phyloP scores from a whole-genome alignment of 495 filamentous ascomycete species.

The Lasiosphaeria ovina region DNA sequence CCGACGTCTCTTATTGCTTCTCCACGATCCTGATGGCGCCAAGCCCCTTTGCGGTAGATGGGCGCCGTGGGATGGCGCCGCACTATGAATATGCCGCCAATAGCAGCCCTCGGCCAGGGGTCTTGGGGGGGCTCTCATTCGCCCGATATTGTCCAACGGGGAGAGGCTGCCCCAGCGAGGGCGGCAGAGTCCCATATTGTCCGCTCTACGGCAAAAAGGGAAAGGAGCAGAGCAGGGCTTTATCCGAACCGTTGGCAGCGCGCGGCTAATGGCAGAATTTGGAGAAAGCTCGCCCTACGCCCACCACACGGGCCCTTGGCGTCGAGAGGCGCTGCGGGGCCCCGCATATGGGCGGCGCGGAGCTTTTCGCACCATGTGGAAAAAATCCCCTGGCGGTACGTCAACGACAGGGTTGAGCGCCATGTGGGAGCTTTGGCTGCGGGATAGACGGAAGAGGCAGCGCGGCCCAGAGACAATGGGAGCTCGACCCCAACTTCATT shows the following conservation, averaged over 20 bases:
- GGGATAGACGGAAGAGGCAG: no score
- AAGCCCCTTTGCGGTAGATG: slow-evolving; percentile 7
- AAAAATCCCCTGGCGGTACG: not conserved
- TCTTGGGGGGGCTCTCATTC: not conserved
- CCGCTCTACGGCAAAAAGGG: slow-evolving; percentile 5
- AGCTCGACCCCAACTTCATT: no score
- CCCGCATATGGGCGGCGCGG: slow-evolving; percentile 2
- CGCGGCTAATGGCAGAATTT: slow-evolving; percentile 4
- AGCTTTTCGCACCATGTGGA: not conserved
- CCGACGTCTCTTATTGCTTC: slow-evolving; percentile 10
- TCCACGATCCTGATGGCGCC: not conserved
- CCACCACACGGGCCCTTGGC: not conserved
- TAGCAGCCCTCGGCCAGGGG: not conserved
- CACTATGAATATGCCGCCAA: slow-evolving; percentile 5
- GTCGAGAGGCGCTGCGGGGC: slow-evolving; percentile 4
- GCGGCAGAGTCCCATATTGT: slow-evolving; percentile 1
- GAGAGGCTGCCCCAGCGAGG: not conserved
- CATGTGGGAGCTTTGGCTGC: no score
- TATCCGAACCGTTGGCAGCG: slow-evolving; percentile 4
- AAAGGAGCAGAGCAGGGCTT: not conserved
- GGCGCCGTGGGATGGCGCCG: slow-evolving; percentile 3
- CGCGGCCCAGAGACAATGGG: no score
- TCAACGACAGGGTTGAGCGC: no score
- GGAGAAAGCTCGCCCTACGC: not conserved
- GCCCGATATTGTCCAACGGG: not conserved